A percentile compares a stretch with the other conserved stretches of the same genome.
Conservation (phyloP, 768 basidiomycete species). For the Suillus hirtellus region DNA sequence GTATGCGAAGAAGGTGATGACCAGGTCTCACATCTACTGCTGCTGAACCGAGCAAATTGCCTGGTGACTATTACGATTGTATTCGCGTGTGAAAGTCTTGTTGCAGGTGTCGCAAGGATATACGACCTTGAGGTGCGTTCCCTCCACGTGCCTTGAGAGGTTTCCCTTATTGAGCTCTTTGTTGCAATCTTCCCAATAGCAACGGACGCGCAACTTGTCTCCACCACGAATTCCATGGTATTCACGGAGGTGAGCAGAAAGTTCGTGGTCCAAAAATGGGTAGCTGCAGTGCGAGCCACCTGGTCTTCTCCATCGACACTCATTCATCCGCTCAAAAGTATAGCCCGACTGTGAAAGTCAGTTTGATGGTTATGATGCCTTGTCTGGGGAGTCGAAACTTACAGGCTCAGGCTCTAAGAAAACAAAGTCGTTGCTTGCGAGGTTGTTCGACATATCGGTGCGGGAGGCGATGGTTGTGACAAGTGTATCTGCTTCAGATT, state of each 20-base stretch:
- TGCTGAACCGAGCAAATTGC: constrained; percentile 7
- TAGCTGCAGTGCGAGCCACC: not conserved
- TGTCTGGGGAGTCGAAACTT: not conserved
- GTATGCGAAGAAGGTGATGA: not conserved
- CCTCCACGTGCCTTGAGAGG: constrained; percentile 25
- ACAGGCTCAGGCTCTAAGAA: not conserved
- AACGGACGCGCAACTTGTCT: constrained; percentile 15
- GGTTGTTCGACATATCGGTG: not conserved
- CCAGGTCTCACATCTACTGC: not conserved
- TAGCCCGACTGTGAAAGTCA: not conserved
- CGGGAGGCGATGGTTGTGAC: not conserved
- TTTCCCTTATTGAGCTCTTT: constrained; percentile 27
- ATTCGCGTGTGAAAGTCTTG: constrained; percentile 21
- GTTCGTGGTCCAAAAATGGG: not conserved
- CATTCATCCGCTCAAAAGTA: no score
- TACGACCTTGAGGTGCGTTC: constrained; percentile 21
- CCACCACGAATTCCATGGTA: constrained; percentile 20
- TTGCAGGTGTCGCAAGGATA: constrained; percentile 27
- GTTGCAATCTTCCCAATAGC: constrained; percentile 23
- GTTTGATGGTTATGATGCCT: not conserved
- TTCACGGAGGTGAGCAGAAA: constrained; percentile 26
- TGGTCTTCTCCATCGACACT: not conserved
- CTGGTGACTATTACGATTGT: constrained; percentile 21
- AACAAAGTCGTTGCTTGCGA: not conserved
- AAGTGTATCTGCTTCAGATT: not conserved